phyloP scores from a whole-genome alignment of 1,284 basidiomycete species.

The Ustilago trichophora region DNA sequence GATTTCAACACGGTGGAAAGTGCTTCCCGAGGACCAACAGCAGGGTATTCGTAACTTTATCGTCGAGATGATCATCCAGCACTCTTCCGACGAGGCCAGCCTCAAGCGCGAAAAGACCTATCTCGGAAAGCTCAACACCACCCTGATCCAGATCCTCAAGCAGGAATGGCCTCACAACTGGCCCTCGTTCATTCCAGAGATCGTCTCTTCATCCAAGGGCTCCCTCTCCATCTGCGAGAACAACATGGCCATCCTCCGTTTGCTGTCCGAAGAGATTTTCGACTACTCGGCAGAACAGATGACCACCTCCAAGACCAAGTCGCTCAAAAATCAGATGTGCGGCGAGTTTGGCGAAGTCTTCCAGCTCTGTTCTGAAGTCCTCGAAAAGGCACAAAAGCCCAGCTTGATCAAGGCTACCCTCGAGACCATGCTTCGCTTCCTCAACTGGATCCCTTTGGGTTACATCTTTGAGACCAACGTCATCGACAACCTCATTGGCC shows the following conservation, averaged over 20 bases:
- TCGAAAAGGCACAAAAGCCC: slow-evolving; percentile 97
- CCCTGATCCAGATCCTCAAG: slow-evolving; percentile 96
- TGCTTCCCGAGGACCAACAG: slow-evolving; percentile 86
- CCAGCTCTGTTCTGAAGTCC: slow-evolving; percentile 75
- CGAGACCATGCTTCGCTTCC: slow-evolving; percentile 92
- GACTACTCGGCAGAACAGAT: slow-evolving; percentile 99
- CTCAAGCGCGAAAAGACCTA: slow-evolving; percentile 94
- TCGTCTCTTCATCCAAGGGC: slow-evolving; percentile 95
- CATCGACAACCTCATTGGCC: slow-evolving; percentile 89
- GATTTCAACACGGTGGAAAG: slow-evolving; percentile 94
- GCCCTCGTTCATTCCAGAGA: slow-evolving; percentile 97
- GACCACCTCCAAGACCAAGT: slow-evolving; percentile 98
- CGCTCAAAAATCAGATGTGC: slow-evolving; percentile 80
- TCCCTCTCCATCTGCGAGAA: slow-evolving; percentile 98
- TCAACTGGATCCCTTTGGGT: slow-evolving; percentile 99
- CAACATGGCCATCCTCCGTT: slow-evolving; percentile 98
- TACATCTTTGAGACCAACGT: slow-evolving; percentile 99
- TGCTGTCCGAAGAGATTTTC: slow-evolving; percentile 99
- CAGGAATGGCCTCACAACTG: slow-evolving; percentile 99
- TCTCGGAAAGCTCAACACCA: slow-evolving; percentile 95
- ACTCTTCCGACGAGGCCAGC: slow-evolving; percentile 79
- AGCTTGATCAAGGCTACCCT: slow-evolving; percentile 94
- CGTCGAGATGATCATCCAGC: slow-evolving; percentile 89
- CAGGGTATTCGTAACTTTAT: slow-evolving; percentile 92
- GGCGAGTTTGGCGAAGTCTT: slow-evolving; percentile 66